Conservation (phyloP, 352 stramenopile species). For the Thraustochytrium striatum region DNA sequence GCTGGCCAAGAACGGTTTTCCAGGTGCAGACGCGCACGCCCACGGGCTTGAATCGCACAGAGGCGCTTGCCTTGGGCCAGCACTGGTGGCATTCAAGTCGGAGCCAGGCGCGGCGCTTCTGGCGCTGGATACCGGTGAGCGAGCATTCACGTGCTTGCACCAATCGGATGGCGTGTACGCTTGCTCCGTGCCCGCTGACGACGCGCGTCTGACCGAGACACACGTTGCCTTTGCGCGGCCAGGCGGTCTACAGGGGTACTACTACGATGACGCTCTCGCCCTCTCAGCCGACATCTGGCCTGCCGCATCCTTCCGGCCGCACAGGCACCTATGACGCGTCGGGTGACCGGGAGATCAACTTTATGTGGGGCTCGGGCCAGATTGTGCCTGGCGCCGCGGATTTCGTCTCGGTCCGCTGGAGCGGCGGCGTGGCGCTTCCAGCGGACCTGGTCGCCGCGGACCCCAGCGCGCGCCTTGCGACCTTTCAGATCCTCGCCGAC, state of each 20-base stretch:
- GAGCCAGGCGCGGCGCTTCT: neutral
- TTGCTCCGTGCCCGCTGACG: neutral
- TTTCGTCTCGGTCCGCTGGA: conserved; percentile 59
- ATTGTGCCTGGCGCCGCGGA: conserved; percentile 55
- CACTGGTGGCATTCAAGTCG: too few relatives aligned
- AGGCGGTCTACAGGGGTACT: conserved; percentile 56
- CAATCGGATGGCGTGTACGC: neutral
- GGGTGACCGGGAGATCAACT: conserved; percentile 58
- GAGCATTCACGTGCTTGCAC: neutral
- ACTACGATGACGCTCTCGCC: conserved; percentile 57
- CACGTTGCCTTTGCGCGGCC: conserved; percentile 53
- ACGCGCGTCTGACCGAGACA: conserved; percentile 32
- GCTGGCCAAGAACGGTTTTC: conserved; percentile 27
- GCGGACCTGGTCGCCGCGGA: neutral
- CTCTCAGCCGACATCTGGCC: conserved; percentile 50
- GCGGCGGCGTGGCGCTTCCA: conserved; percentile 51
- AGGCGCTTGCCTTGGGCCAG: conserved; percentile 2
- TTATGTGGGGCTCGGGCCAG: conserved; percentile 54
- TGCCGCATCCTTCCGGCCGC: too few relatives aligned
- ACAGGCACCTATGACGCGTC: neutral
- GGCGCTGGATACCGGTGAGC: neutral
- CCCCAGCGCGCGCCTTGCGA: conserved; percentile 45
- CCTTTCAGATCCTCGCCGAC: conserved; percentile 55
- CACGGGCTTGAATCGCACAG: neutral
- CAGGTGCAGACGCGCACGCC: too few relatives aligned